Evolutionary conservation across 805 yeast genomes (phyloP).

Genomic region (Wickerhamiella hasegawae): DNA sequence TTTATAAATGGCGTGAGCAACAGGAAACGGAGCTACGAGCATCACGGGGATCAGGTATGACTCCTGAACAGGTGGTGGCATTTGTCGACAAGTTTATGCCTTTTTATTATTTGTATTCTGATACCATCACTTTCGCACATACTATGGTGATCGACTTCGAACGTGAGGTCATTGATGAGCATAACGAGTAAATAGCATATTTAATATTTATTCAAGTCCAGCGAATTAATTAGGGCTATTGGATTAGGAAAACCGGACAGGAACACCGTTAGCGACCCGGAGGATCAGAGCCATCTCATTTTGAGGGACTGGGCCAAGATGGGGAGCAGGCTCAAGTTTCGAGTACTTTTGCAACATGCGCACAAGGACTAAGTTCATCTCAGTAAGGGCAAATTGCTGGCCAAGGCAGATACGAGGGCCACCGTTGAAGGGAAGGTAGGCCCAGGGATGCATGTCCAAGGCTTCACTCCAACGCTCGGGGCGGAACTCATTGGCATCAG

Average conservation of each 20-base stretch:
- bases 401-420: conserved; percentile 42
- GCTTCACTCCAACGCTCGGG: conserved; percentile 34
- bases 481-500: conserved; percentile 28
- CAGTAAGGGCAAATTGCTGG: conserved; percentile 40
- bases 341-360: conserved; percentile 24
- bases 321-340: background rate
- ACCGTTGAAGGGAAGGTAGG: conserved; percentile 36
- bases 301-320: no score
- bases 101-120: conserved; percentile 46
- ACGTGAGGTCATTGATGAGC: no score
- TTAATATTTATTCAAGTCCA: no score
- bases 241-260: no score
- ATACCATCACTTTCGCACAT: background rate
- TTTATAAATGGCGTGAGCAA: conserved; percentile 64
- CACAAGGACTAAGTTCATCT: conserved; percentile 29
- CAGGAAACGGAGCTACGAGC: conserved; percentile 47
- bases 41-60: conserved; percentile 59
- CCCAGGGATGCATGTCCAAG: conserved; percentile 28
- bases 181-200: no score
- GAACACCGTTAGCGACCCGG: no score
- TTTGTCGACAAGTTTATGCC: conserved; percentile 85
- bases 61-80: conserved; percentile 43
- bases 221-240: no score
- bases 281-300: no score
- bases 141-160: background rate